A percentile compares a stretch with the other conserved stretches of the same genome.
Evolutionary conservation across 129 eudicot species (phyloP).

Genomic region (Escallonia rubra): DNA sequence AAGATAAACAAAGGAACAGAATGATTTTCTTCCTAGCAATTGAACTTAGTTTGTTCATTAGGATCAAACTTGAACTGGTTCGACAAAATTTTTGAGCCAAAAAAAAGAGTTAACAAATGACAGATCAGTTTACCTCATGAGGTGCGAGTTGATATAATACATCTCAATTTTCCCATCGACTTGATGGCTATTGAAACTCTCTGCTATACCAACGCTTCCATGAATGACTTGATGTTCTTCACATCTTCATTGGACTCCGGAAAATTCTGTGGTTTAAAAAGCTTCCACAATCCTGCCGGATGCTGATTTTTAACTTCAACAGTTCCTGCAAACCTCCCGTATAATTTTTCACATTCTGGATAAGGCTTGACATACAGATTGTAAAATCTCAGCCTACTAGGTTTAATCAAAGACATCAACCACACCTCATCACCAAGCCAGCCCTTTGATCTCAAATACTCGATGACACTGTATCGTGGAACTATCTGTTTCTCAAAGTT

Average conservation of each 20-base stretch:
- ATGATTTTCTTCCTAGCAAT: too few species aligned
- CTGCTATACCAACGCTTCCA: conserved; percentile 35
- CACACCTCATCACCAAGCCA: conserved; percentile 76
- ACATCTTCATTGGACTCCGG: conserved; percentile 50
- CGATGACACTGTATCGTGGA: conserved; percentile 76
- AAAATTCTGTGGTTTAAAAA: conserved; percentile 62
- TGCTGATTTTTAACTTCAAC: conserved; percentile 37
- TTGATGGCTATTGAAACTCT: neutral
- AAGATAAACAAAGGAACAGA: too few species aligned
- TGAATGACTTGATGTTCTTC: conserved; percentile 54
- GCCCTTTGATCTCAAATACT: conserved; percentile 68
- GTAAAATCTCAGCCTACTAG: conserved; percentile 71
- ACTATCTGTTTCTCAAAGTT: conserved; percentile 80
- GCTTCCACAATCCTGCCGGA: conserved; percentile 89
- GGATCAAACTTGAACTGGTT: too few species aligned
- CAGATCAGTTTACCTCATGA: conserved; percentile 10
- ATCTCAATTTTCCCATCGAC: neutral
- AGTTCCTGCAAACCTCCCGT: conserved; percentile 53
- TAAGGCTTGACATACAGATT: conserved; percentile 92
- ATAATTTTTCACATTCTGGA: conserved; percentile 77
- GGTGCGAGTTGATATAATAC: neutral
- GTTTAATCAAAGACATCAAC: conserved; percentile 57
- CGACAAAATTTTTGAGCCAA: too few species aligned
- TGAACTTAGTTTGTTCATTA: too few species aligned
- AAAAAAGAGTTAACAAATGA: neutral